These are phyloP conservation scores for Neolecta irregularis DNA, from an alignment of 1,139 yeast genomes.

Conservation along the genomic window DNA sequence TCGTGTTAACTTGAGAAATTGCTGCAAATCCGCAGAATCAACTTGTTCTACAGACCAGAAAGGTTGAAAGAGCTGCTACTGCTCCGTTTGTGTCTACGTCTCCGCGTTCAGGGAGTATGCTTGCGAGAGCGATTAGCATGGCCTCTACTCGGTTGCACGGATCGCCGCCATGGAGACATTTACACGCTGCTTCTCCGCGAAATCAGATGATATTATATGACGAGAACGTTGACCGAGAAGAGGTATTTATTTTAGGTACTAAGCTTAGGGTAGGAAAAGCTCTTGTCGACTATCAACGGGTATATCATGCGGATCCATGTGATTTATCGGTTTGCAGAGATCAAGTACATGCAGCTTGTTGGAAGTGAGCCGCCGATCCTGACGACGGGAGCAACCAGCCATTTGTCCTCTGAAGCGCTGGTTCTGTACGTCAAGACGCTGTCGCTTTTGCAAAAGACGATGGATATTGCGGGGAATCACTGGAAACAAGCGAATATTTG, in stretches of 20 bases:
- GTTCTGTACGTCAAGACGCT: slow-evolving; percentile 70
- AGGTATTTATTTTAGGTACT: not conserved
- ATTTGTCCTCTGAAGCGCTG: slow-evolving; percentile 73
- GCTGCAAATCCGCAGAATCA: slow-evolving; percentile 29
- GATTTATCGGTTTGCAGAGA: slow-evolving; percentile 75
- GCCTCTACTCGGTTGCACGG: slow-evolving; percentile 79
- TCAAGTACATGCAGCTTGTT: slow-evolving; percentile 67
- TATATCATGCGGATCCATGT: slow-evolving; percentile 85
- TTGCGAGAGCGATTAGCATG: slow-evolving; percentile 71
- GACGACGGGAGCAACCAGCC: slow-evolving; percentile 44
- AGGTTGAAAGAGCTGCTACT: not conserved
- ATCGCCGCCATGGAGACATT: slow-evolving; percentile 8
- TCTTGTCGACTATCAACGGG: slow-evolving; percentile 36
- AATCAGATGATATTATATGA: slow-evolving; percentile 1
- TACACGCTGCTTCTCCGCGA: not conserved
- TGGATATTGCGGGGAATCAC: slow-evolving; percentile 76
- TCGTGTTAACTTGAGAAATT: too few species aligned
- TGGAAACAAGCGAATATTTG: slow-evolving; percentile 50
- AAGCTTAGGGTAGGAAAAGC: slow-evolving; percentile 6
- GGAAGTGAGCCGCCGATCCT: slow-evolving; percentile 22
- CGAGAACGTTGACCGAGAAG: not conserved
- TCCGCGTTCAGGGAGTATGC: slow-evolving; percentile 59
- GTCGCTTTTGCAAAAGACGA: slow-evolving; percentile 67
- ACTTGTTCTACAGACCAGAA: too few species aligned
- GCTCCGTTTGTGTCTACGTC: slow-evolving; percentile 28